These are phyloP conservation scores for Pyrrhoderma lamaoense DNA, from an alignment of 1,284 basidiomycete species.

Conservation along the genomic window DNA sequence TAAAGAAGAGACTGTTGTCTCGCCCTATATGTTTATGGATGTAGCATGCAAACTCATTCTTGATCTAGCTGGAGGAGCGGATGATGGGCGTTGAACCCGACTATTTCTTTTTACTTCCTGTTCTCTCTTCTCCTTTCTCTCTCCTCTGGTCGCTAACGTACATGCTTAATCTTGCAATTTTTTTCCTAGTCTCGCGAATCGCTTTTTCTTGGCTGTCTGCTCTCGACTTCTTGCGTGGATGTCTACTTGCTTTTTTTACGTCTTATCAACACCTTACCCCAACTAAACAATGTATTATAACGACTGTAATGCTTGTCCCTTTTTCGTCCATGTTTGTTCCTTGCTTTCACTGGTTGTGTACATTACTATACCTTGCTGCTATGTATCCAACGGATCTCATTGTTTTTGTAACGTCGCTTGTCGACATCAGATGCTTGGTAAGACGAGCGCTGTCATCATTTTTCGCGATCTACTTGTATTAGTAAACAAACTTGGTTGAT, in stretches of 20 bases:
- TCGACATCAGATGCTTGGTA: no score
- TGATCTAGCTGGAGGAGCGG: constrained; percentile 66
- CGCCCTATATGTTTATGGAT: constrained; percentile 96
- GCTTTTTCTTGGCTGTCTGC: constrained; percentile 3
- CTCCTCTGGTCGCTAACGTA: no score
- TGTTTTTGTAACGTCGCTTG: no score
- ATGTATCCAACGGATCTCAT: not conserved
- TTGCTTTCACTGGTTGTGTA: not conserved
- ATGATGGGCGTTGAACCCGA: constrained; percentile 19
- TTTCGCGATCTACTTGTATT: no score
- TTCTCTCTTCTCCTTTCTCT: not conserved
- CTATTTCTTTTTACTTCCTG: not conserved
- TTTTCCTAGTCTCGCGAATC: not conserved
- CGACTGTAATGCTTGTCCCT: no score
- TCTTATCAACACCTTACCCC: no score
- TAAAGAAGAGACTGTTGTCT: constrained; percentile 73
- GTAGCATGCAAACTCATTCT: constrained; percentile 81
- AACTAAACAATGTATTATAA: no score
- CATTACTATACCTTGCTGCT: constrained; percentile 7
- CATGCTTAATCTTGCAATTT: no score
- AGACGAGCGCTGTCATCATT: no score
- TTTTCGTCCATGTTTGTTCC: not conserved
- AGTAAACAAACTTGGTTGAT: no score
- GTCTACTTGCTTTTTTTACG: not conserved
- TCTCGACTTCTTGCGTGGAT: constrained; percentile 3